These are phyloP conservation scores for Auriculariales sp. DNA, from an alignment of 768 basidiomycete species.

Conservation along the genomic window DNA sequence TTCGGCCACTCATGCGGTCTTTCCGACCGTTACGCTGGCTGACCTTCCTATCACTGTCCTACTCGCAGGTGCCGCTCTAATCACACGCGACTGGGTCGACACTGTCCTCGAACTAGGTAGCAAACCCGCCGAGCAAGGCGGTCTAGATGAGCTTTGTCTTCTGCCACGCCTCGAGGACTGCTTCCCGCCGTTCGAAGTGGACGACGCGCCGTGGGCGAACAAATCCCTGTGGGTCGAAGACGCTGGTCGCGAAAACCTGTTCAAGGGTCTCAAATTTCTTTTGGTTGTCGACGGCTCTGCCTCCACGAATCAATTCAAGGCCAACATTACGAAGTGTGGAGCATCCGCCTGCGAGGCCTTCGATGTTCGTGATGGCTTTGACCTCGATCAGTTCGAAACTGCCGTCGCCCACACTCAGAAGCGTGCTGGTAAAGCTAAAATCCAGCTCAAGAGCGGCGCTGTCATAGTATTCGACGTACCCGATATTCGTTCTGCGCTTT, in stretches of 20 bases:
- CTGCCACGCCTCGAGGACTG: background rate
- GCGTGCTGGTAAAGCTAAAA: background rate
- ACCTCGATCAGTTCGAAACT: background rate
- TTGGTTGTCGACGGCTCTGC: background rate
- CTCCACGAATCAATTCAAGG: background rate
- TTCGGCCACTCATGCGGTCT: background rate
- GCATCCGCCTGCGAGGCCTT: background rate
- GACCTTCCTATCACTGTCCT: background rate
- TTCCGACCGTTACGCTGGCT: background rate
- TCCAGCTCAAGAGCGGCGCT: background rate
- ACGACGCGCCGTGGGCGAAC: background rate
- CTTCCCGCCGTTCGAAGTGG: background rate
- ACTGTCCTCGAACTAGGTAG: background rate
- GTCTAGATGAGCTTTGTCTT: background rate
- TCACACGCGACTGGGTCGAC: background rate
- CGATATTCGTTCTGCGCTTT: background rate
- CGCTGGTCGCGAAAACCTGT: background rate
- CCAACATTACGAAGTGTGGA: background rate
- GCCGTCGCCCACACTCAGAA: background rate
- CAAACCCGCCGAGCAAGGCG: background rate
- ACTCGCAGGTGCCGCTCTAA: background rate
- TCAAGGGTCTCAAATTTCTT: background rate
- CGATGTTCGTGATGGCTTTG: background rate
- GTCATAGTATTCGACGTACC: background rate
- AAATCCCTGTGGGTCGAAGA: background rate